These are phyloP conservation scores for Malassezia pachydermatis DNA, from an alignment of 1,284 basidiomycete genomes.

Conservation along the genomic window DNA sequence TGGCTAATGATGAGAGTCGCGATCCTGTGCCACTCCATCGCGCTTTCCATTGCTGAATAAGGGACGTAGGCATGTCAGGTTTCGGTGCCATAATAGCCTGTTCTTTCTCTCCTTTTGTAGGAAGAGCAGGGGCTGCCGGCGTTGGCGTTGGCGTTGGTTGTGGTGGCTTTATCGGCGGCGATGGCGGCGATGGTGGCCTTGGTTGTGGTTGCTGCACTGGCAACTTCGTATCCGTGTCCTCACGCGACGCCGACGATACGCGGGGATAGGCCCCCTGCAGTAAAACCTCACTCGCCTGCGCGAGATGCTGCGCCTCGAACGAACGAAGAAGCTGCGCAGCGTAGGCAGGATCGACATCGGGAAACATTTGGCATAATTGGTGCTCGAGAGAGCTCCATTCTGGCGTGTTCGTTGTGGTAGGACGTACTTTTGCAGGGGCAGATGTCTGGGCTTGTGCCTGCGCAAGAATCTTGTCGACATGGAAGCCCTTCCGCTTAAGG, in stretches of 20 bases:
- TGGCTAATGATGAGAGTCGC: slow-evolving; percentile 28
- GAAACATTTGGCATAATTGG: slow-evolving; percentile 43
- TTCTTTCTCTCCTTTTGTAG: background rate
- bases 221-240: background rate
- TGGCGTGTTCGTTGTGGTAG: slow-evolving; percentile 15
- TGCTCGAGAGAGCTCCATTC: slow-evolving; percentile 14
- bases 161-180: background rate
- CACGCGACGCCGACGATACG: background rate
- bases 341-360: slow-evolving; percentile 42
- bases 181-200: background rate
- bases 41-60: slow-evolving; percentile 28
- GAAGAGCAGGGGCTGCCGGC: background rate
- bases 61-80: background rate
- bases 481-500: slow-evolving; percentile 64
- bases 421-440: slow-evolving; percentile 27
- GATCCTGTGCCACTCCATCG: slow-evolving; percentile 20
- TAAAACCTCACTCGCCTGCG: slow-evolving; percentile 42
- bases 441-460: slow-evolving; percentile 55
- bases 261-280: slow-evolving; percentile 33
- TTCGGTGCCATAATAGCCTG: background rate
- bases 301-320: slow-evolving; percentile 35
- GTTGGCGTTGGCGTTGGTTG: background rate
- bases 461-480: slow-evolving; percentile 80
- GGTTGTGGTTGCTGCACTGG: background rate
- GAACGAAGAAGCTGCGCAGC: slow-evolving; percentile 33